phyloP scores from a whole-genome alignment of 306 rosid species.

The Lablab purpureus region DNA sequence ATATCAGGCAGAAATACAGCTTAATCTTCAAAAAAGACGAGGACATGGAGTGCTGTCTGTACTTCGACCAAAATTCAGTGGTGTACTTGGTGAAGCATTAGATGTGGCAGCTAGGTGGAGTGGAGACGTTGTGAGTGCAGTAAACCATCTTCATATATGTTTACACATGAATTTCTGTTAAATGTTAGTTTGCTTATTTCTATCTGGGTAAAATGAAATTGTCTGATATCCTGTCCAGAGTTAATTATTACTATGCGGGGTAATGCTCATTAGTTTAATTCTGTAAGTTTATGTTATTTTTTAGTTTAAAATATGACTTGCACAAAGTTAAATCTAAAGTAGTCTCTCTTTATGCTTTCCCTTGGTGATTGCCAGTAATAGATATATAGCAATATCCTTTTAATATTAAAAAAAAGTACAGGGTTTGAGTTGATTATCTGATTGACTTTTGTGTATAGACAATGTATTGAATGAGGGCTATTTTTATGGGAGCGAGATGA shows the following conservation, averaged over 20 bases:
- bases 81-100: conserved; percentile 89
- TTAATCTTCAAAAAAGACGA: conserved; percentile 89
- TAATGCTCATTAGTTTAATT: not conserved
- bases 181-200: conserved; percentile 25
- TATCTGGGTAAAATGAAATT: conserved; percentile 29
- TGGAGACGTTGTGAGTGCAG: conserved; percentile 94
- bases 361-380: not conserved
- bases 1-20: conserved; percentile 89
- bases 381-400: not conserved
- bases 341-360: conserved; percentile 28
- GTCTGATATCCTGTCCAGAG: conserved; percentile 31
- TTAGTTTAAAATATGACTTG: not conserved
- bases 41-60: conserved; percentile 93
- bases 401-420: not conserved
- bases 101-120: conserved; percentile 98
- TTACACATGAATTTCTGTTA: conserved; percentile 25
- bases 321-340: conserved; percentile 21
- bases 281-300: not conserved
- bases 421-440: conserved; percentile 18
- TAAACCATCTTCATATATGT: conserved; percentile 34
- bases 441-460: not conserved
- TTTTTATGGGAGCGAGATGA: not conserved
- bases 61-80: conserved; percentile 89
- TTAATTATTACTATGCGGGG: conserved; percentile 11
- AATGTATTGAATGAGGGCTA: not conserved